Evolutionary conservation across 345 rosid genomes (phyloP), one percentile per base, ranked within the genome.

Genomic region (Citrus unshiu): DNA sequence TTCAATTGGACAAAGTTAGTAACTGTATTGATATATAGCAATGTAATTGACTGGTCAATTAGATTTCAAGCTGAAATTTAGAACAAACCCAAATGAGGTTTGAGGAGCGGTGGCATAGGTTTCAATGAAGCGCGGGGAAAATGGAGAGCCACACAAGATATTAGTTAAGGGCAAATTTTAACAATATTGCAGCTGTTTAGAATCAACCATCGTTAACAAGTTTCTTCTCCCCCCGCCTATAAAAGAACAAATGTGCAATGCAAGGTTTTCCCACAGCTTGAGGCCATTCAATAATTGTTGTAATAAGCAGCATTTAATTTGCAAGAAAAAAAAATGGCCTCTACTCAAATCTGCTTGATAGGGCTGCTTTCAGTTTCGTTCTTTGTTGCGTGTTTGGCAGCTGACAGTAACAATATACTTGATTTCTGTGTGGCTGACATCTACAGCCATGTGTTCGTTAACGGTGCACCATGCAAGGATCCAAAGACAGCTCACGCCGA

Each of bases 391-490:
- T 34, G 46, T 37, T 51, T 30, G 43, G 74, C 74, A 19, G 22
- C 21, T 43, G 74, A 54, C 19, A 54, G 54, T 3, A 9, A 54
- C 10, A 21, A 30, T 27, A 9, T 70, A 13, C 37, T 29, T 4
- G 74, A 71, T 71, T 19, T 71, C 25, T 71, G 74, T 0, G 74
- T 71, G 32, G 62, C 74, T 18, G 74, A 71, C 3, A n/a, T 3
- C 5, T 9, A 29, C 19, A 19, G 40, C 24, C 62, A 9, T 57
- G 73, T 68, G 54, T 18, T 57, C 0, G 66, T 39, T 24, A 77
- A 68, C 57, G 79, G 73, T 9, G 32, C 12, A 34, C 7, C 63
- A 12, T 77, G 79, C 73, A 77, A 77, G 67, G 79, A 77, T 30
- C 57, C 73, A 7, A 68, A 49, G 54, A 22, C 2, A 19, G 79